These are phyloP conservation scores for Calonectria fujianensis DNA, from an alignment of 2,329 filamentous ascomycete species.

Conservation along the genomic window DNA sequence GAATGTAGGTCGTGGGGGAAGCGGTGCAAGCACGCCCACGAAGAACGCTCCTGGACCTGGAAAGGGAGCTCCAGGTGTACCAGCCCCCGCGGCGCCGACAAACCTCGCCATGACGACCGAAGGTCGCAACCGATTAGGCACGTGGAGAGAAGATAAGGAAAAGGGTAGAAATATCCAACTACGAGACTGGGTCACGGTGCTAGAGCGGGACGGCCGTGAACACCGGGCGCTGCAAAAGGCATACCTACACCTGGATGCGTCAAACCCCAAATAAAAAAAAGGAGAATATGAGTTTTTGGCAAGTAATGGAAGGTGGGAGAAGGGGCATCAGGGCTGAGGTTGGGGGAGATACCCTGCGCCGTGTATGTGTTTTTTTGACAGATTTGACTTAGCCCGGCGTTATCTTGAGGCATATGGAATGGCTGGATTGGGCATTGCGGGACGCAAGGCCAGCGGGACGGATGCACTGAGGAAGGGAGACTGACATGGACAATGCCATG, in stretches of 20 bases:
- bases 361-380: slow-evolving; percentile 54
- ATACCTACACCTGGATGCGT: slow-evolving; percentile 71
- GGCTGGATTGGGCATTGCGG: slow-evolving; percentile 37
- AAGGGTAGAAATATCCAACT: slow-evolving; percentile 88
- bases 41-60: slow-evolving; percentile 59
- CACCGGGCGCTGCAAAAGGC: slow-evolving; percentile 76
- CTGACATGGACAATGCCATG: slow-evolving; percentile 32
- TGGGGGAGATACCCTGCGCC: slow-evolving; percentile 58
- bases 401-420: slow-evolving; percentile 53
- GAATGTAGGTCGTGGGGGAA: slow-evolving; percentile 71
- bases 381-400: slow-evolving; percentile 62
- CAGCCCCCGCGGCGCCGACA: slow-evolving; percentile 56
- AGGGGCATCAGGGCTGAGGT: slow-evolving; percentile 45
- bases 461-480: slow-evolving; percentile 41
- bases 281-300: slow-evolving; percentile 12
- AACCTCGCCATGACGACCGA: slow-evolving; percentile 71
- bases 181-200: slow-evolving; percentile 85
- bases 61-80: slow-evolving; percentile 57
- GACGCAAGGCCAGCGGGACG: slow-evolving; percentile 35
- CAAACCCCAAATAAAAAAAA: slow-evolving; percentile 63
- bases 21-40: slow-evolving; percentile 72
- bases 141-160: slow-evolving; percentile 85
- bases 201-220: slow-evolving; percentile 86
- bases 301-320: slow-evolving; percentile 45
- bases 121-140: slow-evolving; percentile 79